Evolutionary conservation across 345 rosid species (phyloP), one percentile per base, ranked within the genome.

Genomic region (Hirschfeldia incana): DNA sequence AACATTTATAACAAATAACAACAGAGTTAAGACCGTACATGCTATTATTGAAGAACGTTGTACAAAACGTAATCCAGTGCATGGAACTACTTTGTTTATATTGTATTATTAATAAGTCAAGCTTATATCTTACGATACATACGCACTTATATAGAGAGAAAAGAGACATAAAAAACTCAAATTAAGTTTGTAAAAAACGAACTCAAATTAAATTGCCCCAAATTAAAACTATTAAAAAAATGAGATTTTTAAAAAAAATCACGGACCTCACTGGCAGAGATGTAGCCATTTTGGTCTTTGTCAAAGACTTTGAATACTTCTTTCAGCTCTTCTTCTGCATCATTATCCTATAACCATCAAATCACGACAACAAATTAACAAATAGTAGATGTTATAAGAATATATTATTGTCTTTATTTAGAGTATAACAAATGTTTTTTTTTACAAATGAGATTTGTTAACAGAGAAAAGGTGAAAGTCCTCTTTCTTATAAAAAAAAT

Each of bases 231-330:
- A 12, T 6, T 13, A 63, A 3, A 29, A 0, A 8, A 4, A 27
- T 5, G 57, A 51, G 57, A 51, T n/a, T 51, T 21, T 21, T 21
- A 21, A 21, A 51, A 39, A 67, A 3, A 39, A 77, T 67, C 42
- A 9, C 59, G 57, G 33, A 89, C 94, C 94, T 90, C 92, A 60
- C 55, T 13, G 49, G 94, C 88, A 32, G 92, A 88, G 36, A 90
- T 87, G 61, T 68, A 87, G 62, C 94, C 94, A 80, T 90, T 88
- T 81, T 86, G 85, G 78, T 90, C 92, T 68, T 86, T 88, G 84
- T 88, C 90, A 82, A 90, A 88, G 61, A 90, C 88, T 80, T 79
- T 84, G 85, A 90, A 90, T 36, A 90, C 90, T 75, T 88, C 92
- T 80, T 77, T 85, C 34, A 88, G 42, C 51, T 87, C 92, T 11